Evolutionary conservation across 2,329 filamentous ascomycete genomes (phyloP).

Genomic region (Ascochyta clinopodiicola): DNA sequence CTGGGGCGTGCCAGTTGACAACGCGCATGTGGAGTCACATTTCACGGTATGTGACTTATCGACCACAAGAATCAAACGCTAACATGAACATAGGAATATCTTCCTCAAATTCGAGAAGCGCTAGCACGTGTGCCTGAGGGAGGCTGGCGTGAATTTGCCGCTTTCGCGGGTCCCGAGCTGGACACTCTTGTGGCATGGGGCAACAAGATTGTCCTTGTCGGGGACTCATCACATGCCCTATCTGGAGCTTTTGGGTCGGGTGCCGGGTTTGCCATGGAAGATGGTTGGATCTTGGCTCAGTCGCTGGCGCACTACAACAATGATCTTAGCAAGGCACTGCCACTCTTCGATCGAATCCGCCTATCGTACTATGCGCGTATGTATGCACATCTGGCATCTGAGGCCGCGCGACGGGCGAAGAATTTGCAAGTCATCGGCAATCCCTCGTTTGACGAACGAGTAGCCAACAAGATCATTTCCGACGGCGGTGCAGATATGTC

Average conservation of each 20-base stretch:
- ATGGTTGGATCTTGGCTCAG: constrained; percentile 54
- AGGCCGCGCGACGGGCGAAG: constrained; percentile 14
- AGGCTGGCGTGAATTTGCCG: constrained; percentile 57
- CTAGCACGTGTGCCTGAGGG: constrained; percentile 49
- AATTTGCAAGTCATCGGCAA: constrained; percentile 22
- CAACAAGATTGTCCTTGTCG: constrained; percentile 57
- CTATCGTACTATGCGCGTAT: constrained; percentile 52
- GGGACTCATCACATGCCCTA: constrained; percentile 63
- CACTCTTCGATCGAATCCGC: constrained; percentile 50
- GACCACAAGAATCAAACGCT: background rate
- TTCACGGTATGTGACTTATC: constrained; percentile 36
- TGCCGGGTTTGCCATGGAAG: constrained; percentile 55
- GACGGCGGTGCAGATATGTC: constrained; percentile 46
- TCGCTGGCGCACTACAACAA: constrained; percentile 31
- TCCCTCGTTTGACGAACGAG: constrained; percentile 31
- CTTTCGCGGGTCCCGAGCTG: constrained; percentile 56
- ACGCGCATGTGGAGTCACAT: constrained; percentile 47
- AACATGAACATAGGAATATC: constrained; percentile 45
- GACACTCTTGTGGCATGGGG: constrained; percentile 51
- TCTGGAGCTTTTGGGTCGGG: constrained; percentile 57
- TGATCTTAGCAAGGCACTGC: constrained; percentile 36
- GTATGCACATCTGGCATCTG: constrained; percentile 44
- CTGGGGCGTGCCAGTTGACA: constrained; percentile 49
- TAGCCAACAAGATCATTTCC: constrained; percentile 39
- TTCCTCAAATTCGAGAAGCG: constrained; percentile 51